These are phyloP conservation scores for Clonostachys rhizophaga DNA, from an alignment of 2,329 filamentous ascomycete genomes.

Conservation along the genomic window DNA sequence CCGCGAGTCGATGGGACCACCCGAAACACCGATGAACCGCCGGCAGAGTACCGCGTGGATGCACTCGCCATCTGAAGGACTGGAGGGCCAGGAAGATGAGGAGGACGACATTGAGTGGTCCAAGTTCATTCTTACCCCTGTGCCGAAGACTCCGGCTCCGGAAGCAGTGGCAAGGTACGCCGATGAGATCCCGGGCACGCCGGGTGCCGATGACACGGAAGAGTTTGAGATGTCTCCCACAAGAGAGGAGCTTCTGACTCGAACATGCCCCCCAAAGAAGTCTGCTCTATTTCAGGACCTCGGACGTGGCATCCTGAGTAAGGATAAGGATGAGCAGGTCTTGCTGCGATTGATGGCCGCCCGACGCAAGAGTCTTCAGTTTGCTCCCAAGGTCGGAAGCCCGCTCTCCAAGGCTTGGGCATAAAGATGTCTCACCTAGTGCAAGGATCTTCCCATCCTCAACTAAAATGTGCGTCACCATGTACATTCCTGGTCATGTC, in stretches of 20 bases:
- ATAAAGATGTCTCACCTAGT: constrained; percentile 5
- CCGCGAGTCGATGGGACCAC: constrained; percentile 24
- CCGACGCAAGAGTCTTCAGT: constrained; percentile 72
- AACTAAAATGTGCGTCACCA: neutral
- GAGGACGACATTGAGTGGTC: constrained; percentile 34
- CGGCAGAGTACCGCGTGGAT: constrained; percentile 52
- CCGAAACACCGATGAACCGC: constrained; percentile 43
- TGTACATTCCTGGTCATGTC: neutral
- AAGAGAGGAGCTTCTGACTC: constrained; percentile 32
- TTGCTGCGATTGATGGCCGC: constrained; percentile 64
- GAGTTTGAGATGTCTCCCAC: constrained; percentile 20
- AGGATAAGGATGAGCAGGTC: constrained; percentile 51
- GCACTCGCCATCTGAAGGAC: constrained; percentile 41
- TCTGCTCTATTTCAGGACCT: constrained; percentile 23
- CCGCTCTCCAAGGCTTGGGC: constrained; percentile 59
- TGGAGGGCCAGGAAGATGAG: constrained; percentile 24
- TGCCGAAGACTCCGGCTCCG: constrained; percentile 54
- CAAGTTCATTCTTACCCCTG: constrained; percentile 43
- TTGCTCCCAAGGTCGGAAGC: constrained; percentile 70
- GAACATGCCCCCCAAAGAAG: constrained; percentile 51
- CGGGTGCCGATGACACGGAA: constrained; percentile 26
- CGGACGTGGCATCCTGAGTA: constrained; percentile 37
- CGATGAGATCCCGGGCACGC: constrained; percentile 42
- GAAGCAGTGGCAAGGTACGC: constrained; percentile 49
- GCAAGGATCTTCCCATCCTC: neutral